phyloP scores from a whole-genome alignment of 164 flowering plant genomes.

The Magnolia officinalis region DNA sequence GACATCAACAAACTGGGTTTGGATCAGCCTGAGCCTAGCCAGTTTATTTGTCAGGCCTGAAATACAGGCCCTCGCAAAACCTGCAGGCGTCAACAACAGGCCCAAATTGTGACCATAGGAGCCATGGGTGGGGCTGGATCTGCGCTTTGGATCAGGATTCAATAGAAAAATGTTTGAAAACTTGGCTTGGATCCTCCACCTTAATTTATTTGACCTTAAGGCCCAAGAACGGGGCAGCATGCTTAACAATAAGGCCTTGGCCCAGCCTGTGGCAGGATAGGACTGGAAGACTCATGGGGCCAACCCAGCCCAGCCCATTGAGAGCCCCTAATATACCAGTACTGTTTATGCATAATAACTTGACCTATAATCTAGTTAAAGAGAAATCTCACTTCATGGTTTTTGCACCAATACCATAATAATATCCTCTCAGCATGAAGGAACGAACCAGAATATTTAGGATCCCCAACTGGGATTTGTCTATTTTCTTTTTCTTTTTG shows the following conservation, averaged over 20 bases:
- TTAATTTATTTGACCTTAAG: no score
- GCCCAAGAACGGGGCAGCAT: background rate
- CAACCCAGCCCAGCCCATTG: background rate
- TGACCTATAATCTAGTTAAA: no score
- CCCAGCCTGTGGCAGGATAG: background rate
- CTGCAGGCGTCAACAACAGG: background rate
- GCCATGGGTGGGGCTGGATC: background rate
- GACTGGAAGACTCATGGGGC: background rate
- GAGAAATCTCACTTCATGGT: no score
- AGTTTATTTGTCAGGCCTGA: background rate
- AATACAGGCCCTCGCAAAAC: background rate
- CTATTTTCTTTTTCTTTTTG: background rate
- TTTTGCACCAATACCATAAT: no score
- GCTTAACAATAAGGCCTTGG: background rate
- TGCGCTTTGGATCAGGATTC: background rate
- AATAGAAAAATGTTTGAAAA: background rate
- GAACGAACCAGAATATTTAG: no score
- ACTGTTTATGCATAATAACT: no score
- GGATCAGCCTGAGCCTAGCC: background rate
- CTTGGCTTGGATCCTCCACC: no score
- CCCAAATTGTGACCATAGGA: background rate
- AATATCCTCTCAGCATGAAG: no score
- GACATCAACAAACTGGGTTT: background rate
- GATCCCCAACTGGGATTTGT: no score
- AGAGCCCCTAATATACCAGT: background rate